These are phyloP conservation scores for Takakia lepidozioides DNA, from an alignment of 225 moss, liverwort and hornwort genomes.

Conservation along the genomic window DNA sequence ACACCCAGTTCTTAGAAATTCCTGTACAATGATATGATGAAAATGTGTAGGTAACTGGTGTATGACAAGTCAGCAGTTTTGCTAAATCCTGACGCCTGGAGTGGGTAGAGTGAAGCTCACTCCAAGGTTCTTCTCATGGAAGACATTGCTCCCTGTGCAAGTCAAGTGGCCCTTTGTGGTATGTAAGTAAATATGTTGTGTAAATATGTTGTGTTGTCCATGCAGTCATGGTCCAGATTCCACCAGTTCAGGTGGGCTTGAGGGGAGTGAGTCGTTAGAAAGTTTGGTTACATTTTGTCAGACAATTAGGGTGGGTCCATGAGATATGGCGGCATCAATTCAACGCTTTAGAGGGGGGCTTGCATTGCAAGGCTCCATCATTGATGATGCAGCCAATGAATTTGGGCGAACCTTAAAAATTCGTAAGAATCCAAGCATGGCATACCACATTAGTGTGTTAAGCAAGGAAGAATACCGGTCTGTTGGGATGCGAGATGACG, in stretches of 20 bases:
- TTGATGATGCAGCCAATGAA: conserved; percentile 16
- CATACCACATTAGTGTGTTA: conserved; percentile 27
- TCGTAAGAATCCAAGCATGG: conserved; percentile 5
- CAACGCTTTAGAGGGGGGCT: conserved; percentile 18
- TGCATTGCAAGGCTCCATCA: conserved; percentile 25
- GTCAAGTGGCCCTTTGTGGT: too few species aligned
- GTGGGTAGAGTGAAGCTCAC: conserved; percentile 3
- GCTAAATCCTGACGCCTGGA: too few species aligned
- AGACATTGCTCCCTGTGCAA: conserved; percentile 1
- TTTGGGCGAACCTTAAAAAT: conserved; percentile 5
- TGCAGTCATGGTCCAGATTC: neutral
- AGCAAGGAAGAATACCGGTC: conserved; percentile 30
- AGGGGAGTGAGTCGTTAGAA: too few species aligned
- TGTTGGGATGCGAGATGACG: neutral
- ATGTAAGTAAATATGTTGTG: neutral
- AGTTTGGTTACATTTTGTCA: too few species aligned
- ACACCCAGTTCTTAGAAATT: too few species aligned
- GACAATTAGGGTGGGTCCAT: neutral
- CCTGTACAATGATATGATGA: too few species aligned
- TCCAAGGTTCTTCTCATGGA: neutral
- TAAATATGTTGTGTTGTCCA: neutral
- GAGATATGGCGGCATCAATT: conserved; percentile 25
- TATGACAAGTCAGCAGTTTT: too few species aligned
- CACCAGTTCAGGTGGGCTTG: too few species aligned
- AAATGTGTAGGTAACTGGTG: too few species aligned